A percentile compares a stretch with the other conserved stretches of the same genome.
Conservation (phyloP, 169 alveolate species). For the Neospora caninum region DNA sequence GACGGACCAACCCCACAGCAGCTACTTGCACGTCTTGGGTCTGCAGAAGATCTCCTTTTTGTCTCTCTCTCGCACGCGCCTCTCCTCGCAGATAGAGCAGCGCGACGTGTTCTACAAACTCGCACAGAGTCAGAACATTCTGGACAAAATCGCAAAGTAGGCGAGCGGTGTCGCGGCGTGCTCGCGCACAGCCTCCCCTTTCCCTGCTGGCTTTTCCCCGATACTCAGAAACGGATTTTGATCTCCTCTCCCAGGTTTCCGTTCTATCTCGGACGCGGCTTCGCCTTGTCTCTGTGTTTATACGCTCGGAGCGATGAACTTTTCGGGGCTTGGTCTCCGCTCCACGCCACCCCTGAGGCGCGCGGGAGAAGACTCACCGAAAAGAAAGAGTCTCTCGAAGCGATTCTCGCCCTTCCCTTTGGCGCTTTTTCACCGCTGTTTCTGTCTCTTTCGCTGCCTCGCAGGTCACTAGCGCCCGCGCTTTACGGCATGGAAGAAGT, state of each 20-base stretch:
- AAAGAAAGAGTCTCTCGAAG: no score
- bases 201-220: no score
- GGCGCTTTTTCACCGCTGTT: no score
- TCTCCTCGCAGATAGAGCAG: conserved; percentile 48
- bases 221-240: no score
- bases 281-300: neutral
- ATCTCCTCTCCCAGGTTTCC: no score
- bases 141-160: conserved; percentile 83
- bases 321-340: no score
- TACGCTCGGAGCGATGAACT: no score
- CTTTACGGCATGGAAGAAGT: conserved; percentile 96
- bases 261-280: neutral
- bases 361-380: no score
- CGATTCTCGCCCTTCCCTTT: neutral
- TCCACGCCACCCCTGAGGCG: no score
- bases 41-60: conserved; percentile 48
- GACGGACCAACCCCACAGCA: conserved; percentile 46
- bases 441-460: no score
- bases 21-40: conserved; percentile 86
- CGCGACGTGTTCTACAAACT: conserved; percentile 72
- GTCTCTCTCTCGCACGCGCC: conserved; percentile 24
- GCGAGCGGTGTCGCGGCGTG: conserved; percentile 69
- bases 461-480: conserved; percentile 96
- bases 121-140: conserved; percentile 83
- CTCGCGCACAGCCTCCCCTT: neutral